Conservation (phyloP, 352 stramenopile species). For the Poterioochromonas sp. region DNA sequence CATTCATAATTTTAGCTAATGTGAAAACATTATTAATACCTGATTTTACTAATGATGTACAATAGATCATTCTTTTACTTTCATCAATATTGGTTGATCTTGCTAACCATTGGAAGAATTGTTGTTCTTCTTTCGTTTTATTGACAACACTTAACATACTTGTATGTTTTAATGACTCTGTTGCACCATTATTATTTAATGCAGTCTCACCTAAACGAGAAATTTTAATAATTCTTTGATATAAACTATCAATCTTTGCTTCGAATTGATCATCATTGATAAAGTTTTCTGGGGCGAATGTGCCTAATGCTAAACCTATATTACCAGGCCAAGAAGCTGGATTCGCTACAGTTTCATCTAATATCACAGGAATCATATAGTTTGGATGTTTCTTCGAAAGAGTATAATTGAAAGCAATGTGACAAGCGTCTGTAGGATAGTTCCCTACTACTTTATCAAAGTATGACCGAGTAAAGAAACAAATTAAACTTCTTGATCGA, state of each 20-base stretch:
- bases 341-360: conserved; percentile 1
- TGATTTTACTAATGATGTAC: not conserved
- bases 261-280: conserved; percentile 4
- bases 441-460: not conserved
- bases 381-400: conserved; percentile 23
- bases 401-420: not conserved
- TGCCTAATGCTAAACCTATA: not conserved
- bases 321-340: not conserved
- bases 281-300: not conserved
- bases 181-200: too few species aligned
- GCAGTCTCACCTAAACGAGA: not conserved
- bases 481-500: not conserved
- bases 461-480: not conserved
- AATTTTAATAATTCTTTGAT: conserved; percentile 2
- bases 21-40: not conserved
- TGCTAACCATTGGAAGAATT: conserved; percentile 26
- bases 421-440: not conserved
- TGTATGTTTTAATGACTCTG: not conserved
- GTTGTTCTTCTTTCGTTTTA: conserved; percentile 28
- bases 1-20: conserved; percentile 17
- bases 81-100: conserved; percentile 27
- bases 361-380: conserved; percentile 22
- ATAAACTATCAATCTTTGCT: conserved; percentile 16
- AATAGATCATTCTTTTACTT: conserved; percentile 19
- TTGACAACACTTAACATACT: not conserved